Percentiles rank a stretch among this genome's conserved stretches.
Conservation (phyloP, 1,284 basidiomycete species). For the Coniophora puteana region DNA sequence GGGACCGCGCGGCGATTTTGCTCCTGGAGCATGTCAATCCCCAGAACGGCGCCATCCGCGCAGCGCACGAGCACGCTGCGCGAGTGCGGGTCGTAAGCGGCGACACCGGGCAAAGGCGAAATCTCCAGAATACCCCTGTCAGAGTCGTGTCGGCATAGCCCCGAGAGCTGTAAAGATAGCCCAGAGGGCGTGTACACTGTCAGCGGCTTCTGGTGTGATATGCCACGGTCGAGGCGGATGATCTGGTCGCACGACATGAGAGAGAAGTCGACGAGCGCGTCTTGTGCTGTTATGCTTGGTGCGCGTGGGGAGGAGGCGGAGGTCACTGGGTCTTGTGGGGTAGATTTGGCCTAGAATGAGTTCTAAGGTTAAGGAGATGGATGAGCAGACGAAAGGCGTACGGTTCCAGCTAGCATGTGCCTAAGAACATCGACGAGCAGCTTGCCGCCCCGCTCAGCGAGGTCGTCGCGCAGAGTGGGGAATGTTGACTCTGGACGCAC, state of each 20-base stretch:
- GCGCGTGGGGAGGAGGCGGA: conserved; percentile 46
- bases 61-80: not conserved
- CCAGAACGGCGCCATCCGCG: not conserved
- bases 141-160: conserved; percentile 12
- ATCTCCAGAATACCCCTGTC: too few relatives aligned
- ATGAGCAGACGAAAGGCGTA: too few relatives aligned
- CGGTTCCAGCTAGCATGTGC: conserved; percentile 51
- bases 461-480: conserved; percentile 47
- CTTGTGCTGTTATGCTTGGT: conserved; percentile 54
- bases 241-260: conserved; percentile 56
- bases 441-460: conserved; percentile 66
- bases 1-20: not conserved
- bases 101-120: conserved; percentile 19
- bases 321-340: conserved; percentile 40
- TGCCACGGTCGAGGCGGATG: conserved; percentile 56
- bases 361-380: not conserved
- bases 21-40: not conserved
- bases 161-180: conserved; percentile 40
- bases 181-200: conserved; percentile 42
- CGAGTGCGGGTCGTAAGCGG: conserved; percentile 19
- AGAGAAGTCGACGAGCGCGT: conserved; percentile 56
- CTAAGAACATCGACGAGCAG: conserved; percentile 71
- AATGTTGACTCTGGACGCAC: conserved; percentile 58
- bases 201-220: conserved; percentile 63
- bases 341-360: conserved; percentile 39